These are phyloP conservation scores for Larix sibirica DNA, from an alignment of 83 land plant genomes.

Conservation along the genomic window DNA sequence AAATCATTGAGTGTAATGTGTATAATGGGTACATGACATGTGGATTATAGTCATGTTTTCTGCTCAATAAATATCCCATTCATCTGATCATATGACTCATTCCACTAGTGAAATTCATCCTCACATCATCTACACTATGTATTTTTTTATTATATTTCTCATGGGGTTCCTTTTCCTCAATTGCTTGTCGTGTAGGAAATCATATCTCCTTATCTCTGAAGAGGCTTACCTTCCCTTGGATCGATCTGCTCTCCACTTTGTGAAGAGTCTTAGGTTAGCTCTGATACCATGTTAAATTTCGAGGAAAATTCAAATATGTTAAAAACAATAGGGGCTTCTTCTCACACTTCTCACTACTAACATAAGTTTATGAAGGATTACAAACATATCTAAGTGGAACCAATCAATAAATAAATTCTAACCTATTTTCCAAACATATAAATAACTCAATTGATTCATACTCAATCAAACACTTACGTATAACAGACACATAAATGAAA, in stretches of 20 bases:
- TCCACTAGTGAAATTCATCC: neutral
- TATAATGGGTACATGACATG: too few relatives aligned
- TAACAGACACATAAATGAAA: too few relatives aligned
- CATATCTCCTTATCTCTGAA: too few relatives aligned
- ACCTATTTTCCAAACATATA: too few relatives aligned
- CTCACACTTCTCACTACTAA: neutral
- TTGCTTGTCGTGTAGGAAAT: too few relatives aligned
- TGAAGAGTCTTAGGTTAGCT: neutral
- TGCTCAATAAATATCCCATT: neutral
- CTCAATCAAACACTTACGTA: too few relatives aligned
- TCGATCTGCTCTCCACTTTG: neutral
- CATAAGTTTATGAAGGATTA: too few relatives aligned
- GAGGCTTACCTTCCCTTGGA: neutral
- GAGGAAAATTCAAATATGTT: neutral
- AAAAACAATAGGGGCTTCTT: neutral
- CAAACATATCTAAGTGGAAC: too few relatives aligned
- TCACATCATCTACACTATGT: neutral
- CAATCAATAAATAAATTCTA: too few relatives aligned
- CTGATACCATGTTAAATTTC: neutral
- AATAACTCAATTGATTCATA: too few relatives aligned
- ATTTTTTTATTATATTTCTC: neutral
- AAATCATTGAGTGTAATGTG: too few relatives aligned
- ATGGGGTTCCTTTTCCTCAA: too few relatives aligned
- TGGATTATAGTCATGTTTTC: neutral
- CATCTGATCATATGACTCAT: neutral